These are phyloP conservation scores for Auriscalpium microsporum DNA, from an alignment of 768 basidiomycete genomes.

Conservation along the genomic window DNA sequence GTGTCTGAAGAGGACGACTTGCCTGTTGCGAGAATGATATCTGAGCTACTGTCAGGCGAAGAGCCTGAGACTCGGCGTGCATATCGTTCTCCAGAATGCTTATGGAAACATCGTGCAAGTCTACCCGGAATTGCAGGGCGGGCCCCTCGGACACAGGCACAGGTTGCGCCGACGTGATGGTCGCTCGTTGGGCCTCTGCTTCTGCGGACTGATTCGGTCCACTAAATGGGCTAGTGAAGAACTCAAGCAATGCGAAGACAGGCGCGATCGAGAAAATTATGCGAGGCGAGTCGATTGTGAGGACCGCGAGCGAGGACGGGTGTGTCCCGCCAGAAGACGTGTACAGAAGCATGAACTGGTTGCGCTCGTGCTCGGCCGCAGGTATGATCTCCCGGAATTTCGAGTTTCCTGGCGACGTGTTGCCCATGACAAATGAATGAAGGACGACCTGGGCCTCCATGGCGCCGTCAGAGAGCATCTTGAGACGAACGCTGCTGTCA, in stretches of 20 bases:
- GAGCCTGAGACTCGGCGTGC: constrained; percentile 73
- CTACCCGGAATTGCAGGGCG: constrained; percentile 61
- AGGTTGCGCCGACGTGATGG: constrained; percentile 1
- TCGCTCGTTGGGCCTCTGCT: background rate
- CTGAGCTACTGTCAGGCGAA: constrained; percentile 76
- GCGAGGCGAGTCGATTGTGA: constrained; percentile 88
- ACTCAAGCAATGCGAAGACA: constrained; percentile 79
- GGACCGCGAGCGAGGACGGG: constrained; percentile 58
- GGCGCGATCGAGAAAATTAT: constrained; percentile 91
- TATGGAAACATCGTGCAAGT: constrained; percentile 85
- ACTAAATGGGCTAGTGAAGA: constrained; percentile 57
- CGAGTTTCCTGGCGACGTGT: constrained; percentile 73
- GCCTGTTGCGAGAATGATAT: constrained; percentile 90
- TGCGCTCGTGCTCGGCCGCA: constrained; percentile 75
- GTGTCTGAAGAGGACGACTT: constrained; percentile 11
- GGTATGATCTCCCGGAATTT: constrained; percentile 95
- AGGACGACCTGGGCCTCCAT: constrained; percentile 80
- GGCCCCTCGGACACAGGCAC: constrained; percentile 8
- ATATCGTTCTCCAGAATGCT: constrained; percentile 81
- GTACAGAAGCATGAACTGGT: constrained; percentile 91
- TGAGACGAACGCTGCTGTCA: constrained; percentile 69
- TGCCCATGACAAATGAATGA: constrained; percentile 87
- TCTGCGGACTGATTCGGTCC: constrained; percentile 13
- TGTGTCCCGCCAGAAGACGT: constrained; percentile 58
- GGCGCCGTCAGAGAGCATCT: constrained; percentile 76